A percentile compares a stretch with the other conserved stretches of the same genome.
These are phyloP conservation scores for Boletus semigastroideus DNA, from an alignment of 1,284 basidiomycete genomes.

Conservation along the genomic window DNA sequence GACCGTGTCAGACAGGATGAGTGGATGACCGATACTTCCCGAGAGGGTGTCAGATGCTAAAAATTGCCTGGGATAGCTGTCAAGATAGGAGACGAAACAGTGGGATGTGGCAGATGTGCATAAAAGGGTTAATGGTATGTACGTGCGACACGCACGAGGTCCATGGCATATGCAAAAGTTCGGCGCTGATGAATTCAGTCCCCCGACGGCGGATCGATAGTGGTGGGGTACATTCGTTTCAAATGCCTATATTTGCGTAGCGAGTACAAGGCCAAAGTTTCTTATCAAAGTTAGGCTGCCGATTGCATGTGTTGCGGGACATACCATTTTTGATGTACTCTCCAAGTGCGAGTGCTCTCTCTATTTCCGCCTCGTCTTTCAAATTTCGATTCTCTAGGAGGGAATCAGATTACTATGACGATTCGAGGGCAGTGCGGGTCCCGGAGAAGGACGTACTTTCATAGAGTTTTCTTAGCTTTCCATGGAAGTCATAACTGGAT, in stretches of 20 bases:
- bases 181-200: neutral
- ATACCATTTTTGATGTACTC: slow-evolving; percentile 89
- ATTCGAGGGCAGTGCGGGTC: neutral
- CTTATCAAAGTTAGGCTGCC: slow-evolving; percentile 39
- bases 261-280: slow-evolving; percentile 84
- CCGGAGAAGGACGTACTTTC: slow-evolving; percentile 51
- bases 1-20: neutral
- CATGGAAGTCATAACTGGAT: slow-evolving; percentile 75
- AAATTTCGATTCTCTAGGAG: slow-evolving; percentile 68
- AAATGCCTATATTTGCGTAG: slow-evolving; percentile 86
- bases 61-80: neutral
- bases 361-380: slow-evolving; percentile 70
- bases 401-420: slow-evolving; percentile 1
- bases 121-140: neutral
- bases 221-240: slow-evolving; percentile 66
- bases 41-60: neutral
- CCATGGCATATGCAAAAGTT: neutral
- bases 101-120: neutral
- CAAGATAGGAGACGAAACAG: neutral
- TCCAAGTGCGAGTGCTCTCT: slow-evolving; percentile 74
- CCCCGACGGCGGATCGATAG: neutral
- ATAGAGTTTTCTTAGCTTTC: slow-evolving; percentile 64
- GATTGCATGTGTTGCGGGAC: slow-evolving; percentile 20
- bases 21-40: neutral
- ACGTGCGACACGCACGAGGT: neutral